Evolutionary conservation across 1,284 basidiomycete species (phyloP), one percentile per base, ranked within the genome.

Genomic region (Leccinum fallax): DNA sequence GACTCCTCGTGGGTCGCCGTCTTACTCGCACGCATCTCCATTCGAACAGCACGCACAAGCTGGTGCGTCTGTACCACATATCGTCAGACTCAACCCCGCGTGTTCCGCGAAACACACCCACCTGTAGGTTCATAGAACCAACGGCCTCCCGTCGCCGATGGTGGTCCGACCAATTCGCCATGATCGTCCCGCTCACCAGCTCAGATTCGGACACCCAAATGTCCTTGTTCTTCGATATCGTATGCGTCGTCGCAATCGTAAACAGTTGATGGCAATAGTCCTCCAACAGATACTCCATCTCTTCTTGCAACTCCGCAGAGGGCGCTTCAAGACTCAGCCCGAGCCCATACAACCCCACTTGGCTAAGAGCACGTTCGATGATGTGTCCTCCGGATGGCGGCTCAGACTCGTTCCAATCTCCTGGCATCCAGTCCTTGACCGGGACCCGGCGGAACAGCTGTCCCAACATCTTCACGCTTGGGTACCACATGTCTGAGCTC

Each of bases 111-210:
- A 21, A 13, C 28, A 36, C 49, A 66, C 73, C 19, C 63, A 76
- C 78, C 75, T 80, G 77, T 21, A 80, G 28, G 63, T 81, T 80
- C 79, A 81, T 79, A n/a, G 75, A 72, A 19, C 67, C 34, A 1
- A 80, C 73, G 1, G 73, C 73, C 53, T 79, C 77, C 52, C 71
- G 66, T 54, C 80, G 66, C 53, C 73, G 74, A 28, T 75, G 71
- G 61, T 78, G 78, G 63, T 81, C 77, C 9, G 70, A 63, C 68
- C 79, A 79, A 57, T 76, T 77, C 4, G 76, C 78, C 65, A 78
- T 73, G 36, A 82, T 82, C 21, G 80, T 80, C 24, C 80, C 80
- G 28, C 78, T 80, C 8, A 81, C 69, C 1, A 81, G 68, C 66
- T 81, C 80, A 21, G 78, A 75, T 58, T 81, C 80, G 0, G 78